phyloP scores from a whole-genome alignment of 2,329 filamentous ascomycete genomes.

The Penicillium decumbens region DNA sequence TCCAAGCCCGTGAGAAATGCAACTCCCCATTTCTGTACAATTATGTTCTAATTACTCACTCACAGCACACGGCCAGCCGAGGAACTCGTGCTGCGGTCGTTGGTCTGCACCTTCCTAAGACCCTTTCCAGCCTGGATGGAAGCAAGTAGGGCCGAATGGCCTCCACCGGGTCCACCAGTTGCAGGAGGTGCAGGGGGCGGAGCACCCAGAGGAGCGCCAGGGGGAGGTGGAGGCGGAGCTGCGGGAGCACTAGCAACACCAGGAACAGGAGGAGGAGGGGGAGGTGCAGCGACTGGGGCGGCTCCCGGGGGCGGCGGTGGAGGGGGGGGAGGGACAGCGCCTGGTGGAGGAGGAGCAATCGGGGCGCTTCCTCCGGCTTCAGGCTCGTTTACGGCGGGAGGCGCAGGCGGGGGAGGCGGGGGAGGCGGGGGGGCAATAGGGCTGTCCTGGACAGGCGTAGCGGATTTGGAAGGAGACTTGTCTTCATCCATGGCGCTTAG shows the following conservation, averaged over 20 bases:
- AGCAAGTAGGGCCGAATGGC: slow-evolving; percentile 62
- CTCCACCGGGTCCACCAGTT: slow-evolving; percentile 42
- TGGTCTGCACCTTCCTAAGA: slow-evolving; percentile 83
- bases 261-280: slow-evolving; percentile 31
- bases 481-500: slow-evolving; percentile 71
- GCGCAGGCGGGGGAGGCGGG: slow-evolving; percentile 53
- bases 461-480: slow-evolving; percentile 29
- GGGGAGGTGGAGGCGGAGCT: slow-evolving; percentile 39
- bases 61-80: slow-evolving; percentile 69
- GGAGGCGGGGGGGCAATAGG: slow-evolving; percentile 42
- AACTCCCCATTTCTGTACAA: slow-evolving; percentile 16
- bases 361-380: neutral
- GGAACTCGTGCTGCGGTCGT: slow-evolving; percentile 71
- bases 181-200: slow-evolving; percentile 33
- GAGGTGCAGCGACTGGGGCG: slow-evolving; percentile 46
- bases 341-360: slow-evolving; percentile 25
- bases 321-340: slow-evolving; percentile 31
- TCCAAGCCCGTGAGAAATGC: neutral
- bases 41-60: slow-evolving; percentile 17
- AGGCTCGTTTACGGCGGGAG: slow-evolving; percentile 26
- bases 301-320: slow-evolving; percentile 34
- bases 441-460: slow-evolving; percentile 43
- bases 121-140: slow-evolving; percentile 77
- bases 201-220: slow-evolving; percentile 37
- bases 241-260: slow-evolving; percentile 30